Conservation (phyloP, 345 rosid species). For the Pugionium cornutum region DNA sequence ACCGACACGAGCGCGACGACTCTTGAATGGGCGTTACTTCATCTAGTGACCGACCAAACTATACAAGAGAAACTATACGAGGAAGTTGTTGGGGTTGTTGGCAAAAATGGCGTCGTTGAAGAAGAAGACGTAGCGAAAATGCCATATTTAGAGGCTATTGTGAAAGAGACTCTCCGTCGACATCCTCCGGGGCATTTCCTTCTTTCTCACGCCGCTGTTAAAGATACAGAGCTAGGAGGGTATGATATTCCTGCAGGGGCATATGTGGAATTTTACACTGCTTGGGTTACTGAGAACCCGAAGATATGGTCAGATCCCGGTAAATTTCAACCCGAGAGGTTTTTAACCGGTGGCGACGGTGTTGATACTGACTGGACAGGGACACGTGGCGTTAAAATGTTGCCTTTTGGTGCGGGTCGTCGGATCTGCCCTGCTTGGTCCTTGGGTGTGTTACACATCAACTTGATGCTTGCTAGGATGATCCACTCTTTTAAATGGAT, state of each 20-base stretch:
- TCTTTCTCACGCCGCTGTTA: slow-evolving; percentile 65
- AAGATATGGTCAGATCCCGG: slow-evolving; percentile 70
- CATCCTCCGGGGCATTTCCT: slow-evolving; percentile 97
- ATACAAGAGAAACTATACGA: slow-evolving; percentile 67
- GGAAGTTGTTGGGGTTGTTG: slow-evolving; percentile 61
- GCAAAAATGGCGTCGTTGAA: slow-evolving; percentile 52
- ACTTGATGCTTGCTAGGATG: slow-evolving; percentile 82
- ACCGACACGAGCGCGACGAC: slow-evolving; percentile 89
- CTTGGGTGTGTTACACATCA: slow-evolving; percentile 66
- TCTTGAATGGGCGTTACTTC: slow-evolving; percentile 78
- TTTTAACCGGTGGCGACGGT: slow-evolving; percentile 83
- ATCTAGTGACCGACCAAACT: slow-evolving; percentile 63
- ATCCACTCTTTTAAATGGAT: slow-evolving; percentile 77
- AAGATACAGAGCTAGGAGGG: slow-evolving; percentile 77
- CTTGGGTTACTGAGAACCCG: slow-evolving; percentile 91
- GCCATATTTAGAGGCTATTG: slow-evolving; percentile 66
- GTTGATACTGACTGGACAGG: slow-evolving; percentile 78
- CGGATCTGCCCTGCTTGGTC: slow-evolving; percentile 93
- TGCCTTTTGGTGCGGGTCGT: slow-evolving; percentile 91
- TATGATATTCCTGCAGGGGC: slow-evolving; percentile 65
- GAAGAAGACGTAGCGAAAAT: slow-evolving; percentile 75
- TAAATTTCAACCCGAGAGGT: slow-evolving; percentile 78
- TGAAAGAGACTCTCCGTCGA: slow-evolving; percentile 86
- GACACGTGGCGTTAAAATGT: slow-evolving; percentile 72
- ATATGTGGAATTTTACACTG: slow-evolving; percentile 86